A percentile compares a stretch with the other conserved stretches of the same genome.
Evolutionary conservation across 2,329 filamentous ascomycete genomes (phyloP).

Genomic region (Aureobasidium namibiae): DNA sequence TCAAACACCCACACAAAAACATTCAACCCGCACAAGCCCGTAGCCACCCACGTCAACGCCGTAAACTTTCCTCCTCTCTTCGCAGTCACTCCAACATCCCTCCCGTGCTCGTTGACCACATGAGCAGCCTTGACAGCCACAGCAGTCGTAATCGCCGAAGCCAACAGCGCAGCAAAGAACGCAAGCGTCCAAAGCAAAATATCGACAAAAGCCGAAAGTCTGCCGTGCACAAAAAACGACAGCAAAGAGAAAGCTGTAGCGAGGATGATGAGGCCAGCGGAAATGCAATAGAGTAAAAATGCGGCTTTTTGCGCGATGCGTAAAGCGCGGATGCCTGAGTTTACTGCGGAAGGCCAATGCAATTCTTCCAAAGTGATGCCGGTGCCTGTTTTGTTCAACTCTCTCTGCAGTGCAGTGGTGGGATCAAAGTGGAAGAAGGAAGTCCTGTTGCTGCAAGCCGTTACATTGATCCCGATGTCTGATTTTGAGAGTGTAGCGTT

Average conservation of each 20-base stretch:
- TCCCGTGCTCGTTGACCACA: slow-evolving; percentile 46
- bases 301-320: slow-evolving; percentile 42
- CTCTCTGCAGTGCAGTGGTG: slow-evolving; percentile 38
- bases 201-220: slow-evolving; percentile 43
- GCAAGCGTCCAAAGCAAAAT: slow-evolving; percentile 42
- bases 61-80: slow-evolving; percentile 47
- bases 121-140: slow-evolving; percentile 46
- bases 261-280: slow-evolving; percentile 44
- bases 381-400: slow-evolving; percentile 36
- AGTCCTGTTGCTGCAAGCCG: slow-evolving; percentile 45
- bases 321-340: slow-evolving; percentile 45
- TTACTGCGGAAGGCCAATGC: slow-evolving; percentile 48
- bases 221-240: slow-evolving; percentile 37
- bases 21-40: slow-evolving; percentile 24
- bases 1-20: slow-evolving; percentile 6
- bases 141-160: slow-evolving; percentile 66
- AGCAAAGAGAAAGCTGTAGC: slow-evolving; percentile 40
- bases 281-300: slow-evolving; percentile 53
- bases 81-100: slow-evolving; percentile 41
- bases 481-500: slow-evolving; percentile 33
- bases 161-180: slow-evolving; percentile 55
- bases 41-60: slow-evolving; percentile 52
- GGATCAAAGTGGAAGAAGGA: slow-evolving; percentile 52
- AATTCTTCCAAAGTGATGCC: slow-evolving; percentile 45
- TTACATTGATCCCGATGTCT: slow-evolving; percentile 44